These are phyloP conservation scores for Syzygium grande DNA, from an alignment of 345 rosid genomes.

Conservation along the genomic window DNA sequence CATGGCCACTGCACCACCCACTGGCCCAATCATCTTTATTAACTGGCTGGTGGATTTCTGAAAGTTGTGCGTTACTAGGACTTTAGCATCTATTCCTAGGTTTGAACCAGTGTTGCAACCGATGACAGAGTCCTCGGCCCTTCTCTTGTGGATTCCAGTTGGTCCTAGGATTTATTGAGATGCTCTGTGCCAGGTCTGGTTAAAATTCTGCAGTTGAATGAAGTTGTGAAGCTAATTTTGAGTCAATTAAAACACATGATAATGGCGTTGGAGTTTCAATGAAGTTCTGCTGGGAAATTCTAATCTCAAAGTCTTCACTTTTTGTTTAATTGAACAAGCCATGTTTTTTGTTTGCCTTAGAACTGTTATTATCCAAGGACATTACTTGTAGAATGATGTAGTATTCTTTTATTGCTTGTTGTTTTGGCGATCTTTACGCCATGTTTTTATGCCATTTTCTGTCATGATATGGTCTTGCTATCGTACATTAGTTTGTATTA, in stretches of 20 bases:
- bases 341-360: not conserved
- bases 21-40: not conserved
- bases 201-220: not conserved
- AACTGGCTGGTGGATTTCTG: not conserved
- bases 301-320: not conserved
- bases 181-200: not conserved
- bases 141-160: not conserved
- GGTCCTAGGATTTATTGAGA: not conserved
- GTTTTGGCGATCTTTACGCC: not conserved
- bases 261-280: not conserved
- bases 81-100: not conserved
- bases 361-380: not conserved
- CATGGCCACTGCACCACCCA: not conserved
- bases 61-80: not conserved
- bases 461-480: not conserved
- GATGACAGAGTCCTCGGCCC: not conserved
- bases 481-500: not conserved
- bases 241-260: not conserved
- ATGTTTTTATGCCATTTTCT: not conserved
- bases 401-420: not conserved
- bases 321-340: not conserved
- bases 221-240: not conserved
- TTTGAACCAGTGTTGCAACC: rapidly evolving
- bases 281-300: not conserved
- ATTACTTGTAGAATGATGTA: not conserved